Conservation (phyloP, 78 protist genomes). For the Protostelium mycophagum region DNA sequence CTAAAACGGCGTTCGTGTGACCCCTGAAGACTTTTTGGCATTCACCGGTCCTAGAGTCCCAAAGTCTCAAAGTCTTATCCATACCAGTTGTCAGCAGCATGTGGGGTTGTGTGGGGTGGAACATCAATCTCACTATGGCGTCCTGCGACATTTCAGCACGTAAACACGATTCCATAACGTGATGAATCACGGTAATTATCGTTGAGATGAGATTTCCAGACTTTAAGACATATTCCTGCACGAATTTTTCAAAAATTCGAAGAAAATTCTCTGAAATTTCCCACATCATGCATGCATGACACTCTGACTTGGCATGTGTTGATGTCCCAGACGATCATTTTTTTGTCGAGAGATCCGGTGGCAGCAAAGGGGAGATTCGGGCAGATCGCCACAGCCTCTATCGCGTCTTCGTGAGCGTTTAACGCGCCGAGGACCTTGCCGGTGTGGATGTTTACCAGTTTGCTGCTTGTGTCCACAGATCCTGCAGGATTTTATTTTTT, state of each 20-base stretch:
- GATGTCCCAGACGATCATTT: slow-evolving; percentile 48
- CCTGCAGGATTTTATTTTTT: too few species aligned
- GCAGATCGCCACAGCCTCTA: slow-evolving; percentile 19
- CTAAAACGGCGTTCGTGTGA: slow-evolving; percentile 44
- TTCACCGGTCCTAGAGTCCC: slow-evolving; percentile 62
- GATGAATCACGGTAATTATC: too few species aligned
- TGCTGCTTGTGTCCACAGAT: slow-evolving; percentile 29
- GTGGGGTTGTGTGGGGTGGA: slow-evolving; percentile 42
- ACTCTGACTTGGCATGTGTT: slow-evolving; percentile 35
- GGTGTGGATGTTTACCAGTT: slow-evolving; percentile 29
- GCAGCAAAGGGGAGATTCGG: slow-evolving; percentile 14
- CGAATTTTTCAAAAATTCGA: too few species aligned
- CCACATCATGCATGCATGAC: slow-evolving; percentile 19
- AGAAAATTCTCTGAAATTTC: too few species aligned
- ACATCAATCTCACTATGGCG: neutral
- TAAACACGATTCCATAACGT: slow-evolving; percentile 11
- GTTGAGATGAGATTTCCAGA: too few species aligned
- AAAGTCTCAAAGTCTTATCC: slow-evolving; percentile 34
- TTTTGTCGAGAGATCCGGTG: slow-evolving; percentile 29
- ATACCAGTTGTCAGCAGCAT: slow-evolving; percentile 23
- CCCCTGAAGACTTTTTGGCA: slow-evolving; percentile 40
- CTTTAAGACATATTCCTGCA: too few species aligned
- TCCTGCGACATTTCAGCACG: neutral
- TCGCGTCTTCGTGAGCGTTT: slow-evolving; percentile 32
- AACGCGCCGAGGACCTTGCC: slow-evolving; percentile 23